phyloP scores from a whole-genome alignment of 75 land plant species.

The Pinus tabuliformis region DNA sequence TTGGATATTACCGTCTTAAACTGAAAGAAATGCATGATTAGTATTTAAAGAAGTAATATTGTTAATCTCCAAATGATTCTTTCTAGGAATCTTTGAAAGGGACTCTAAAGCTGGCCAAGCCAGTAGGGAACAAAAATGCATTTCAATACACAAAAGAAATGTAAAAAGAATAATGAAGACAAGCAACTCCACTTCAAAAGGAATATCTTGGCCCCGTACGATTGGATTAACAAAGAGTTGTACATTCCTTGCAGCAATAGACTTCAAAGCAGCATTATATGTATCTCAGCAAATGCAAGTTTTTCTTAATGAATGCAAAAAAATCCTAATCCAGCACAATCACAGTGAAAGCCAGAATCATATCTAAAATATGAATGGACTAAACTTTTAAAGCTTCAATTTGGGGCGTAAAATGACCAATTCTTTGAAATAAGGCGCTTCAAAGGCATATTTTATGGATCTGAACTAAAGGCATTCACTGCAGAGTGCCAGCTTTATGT shows the following conservation, averaged over 20 bases:
- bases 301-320: neutral
- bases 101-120: neutral
- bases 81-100: neutral
- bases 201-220: neutral
- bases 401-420: neutral
- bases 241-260: neutral
- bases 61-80: neutral
- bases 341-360: neutral
- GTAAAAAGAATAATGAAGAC: neutral
- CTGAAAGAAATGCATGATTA: neutral
- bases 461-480: neutral
- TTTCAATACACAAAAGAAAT: neutral
- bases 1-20: neutral
- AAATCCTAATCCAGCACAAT: neutral
- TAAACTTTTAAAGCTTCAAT: neutral
- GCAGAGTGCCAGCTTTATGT: neutral
- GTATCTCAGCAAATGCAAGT: too few species aligned
- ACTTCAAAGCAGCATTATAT: neutral
- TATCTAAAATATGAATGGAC: neutral
- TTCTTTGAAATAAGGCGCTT: neutral
- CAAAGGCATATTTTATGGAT: neutral
- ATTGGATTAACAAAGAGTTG: neutral
- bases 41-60: neutral
- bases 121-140: neutral
- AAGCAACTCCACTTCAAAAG: slow-evolving; percentile 3